A percentile compares a stretch with the other conserved stretches of the same genome.
These are phyloP conservation scores for Cronartium quercuum DNA, from an alignment of 1,284 basidiomycete species.

Conservation along the genomic window DNA sequence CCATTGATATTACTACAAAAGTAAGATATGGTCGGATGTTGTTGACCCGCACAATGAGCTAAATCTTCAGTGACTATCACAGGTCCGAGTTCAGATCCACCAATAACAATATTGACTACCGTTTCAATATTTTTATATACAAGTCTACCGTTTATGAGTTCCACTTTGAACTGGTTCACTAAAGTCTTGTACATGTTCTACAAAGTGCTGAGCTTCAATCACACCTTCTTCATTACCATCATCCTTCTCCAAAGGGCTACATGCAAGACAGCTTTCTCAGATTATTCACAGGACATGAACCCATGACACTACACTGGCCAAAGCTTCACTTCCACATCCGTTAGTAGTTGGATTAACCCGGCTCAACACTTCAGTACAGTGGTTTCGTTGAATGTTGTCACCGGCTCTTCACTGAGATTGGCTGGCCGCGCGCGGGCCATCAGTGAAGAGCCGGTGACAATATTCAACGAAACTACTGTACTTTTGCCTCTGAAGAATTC, in stretches of 20 bases:
- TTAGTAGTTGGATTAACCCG: no score
- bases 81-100: slow-evolving; percentile 93
- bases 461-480: no score
- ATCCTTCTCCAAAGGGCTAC: slow-evolving; percentile 73
- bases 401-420: no score
- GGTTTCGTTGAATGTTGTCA: no score
- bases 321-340: no score
- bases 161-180: slow-evolving; percentile 76
- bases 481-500: no score
- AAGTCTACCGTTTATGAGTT: slow-evolving; percentile 92
- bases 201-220: slow-evolving; percentile 72
- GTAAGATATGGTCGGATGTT: slow-evolving; percentile 76
- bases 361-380: no score
- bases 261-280: slow-evolving; percentile 69
- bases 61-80: slow-evolving; percentile 99
- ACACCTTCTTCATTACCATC: slow-evolving; percentile 70
- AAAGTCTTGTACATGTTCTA: slow-evolving; percentile 87
- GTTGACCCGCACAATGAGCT: slow-evolving; percentile 68
- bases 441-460: no score
- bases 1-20: slow-evolving; percentile 99
- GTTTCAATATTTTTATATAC: slow-evolving; percentile 87
- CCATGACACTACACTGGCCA: neutral
- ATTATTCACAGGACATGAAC: neutral
- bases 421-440: no score
- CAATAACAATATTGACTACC: slow-evolving; percentile 98